Percentiles rank a stretch among this genome's conserved stretches.
Conservation (phyloP, 768 basidiomycete species). For the Mycena vitilis region DNA sequence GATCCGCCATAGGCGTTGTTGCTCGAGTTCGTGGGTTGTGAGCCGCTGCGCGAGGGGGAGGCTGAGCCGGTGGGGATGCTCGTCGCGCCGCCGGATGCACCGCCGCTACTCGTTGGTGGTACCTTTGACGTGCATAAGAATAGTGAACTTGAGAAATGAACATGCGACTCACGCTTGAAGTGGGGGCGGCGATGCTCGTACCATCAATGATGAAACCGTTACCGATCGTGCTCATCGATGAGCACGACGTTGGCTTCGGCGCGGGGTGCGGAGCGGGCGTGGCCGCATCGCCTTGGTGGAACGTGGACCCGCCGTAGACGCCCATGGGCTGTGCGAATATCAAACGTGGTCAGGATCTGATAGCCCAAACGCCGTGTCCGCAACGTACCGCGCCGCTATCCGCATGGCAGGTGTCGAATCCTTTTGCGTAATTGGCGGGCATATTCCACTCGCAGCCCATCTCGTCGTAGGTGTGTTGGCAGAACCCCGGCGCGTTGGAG, state of each 20-base stretch:
- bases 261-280: slow-evolving; percentile 69
- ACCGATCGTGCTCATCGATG: slow-evolving; percentile 60
- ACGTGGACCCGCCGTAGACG: slow-evolving; percentile 75
- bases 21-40: slow-evolving; percentile 25
- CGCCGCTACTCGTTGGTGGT: slow-evolving; percentile 2
- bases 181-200: slow-evolving; percentile 33
- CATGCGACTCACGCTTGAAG: slow-evolving; percentile 5
- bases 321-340: slow-evolving; percentile 63
- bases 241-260: slow-evolving; percentile 73
- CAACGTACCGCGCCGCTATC: slow-evolving; percentile 59
- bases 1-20: neutral
- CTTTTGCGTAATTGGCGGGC: slow-evolving; percentile 60
- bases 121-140: neutral
- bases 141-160: too few species aligned
- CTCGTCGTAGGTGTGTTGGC: slow-evolving; percentile 70
- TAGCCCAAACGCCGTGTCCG: slow-evolving; percentile 16
- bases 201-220: slow-evolving; percentile 54
- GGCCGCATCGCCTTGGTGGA: slow-evolving; percentile 67
- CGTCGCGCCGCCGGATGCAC: neutral
- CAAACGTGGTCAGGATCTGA: slow-evolving; percentile 5
- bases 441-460: slow-evolving; percentile 74
- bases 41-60: slow-evolving; percentile 2
- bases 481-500: slow-evolving; percentile 60
- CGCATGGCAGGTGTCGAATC: slow-evolving; percentile 64
- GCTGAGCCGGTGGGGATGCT: neutral